A percentile compares a stretch with the other conserved stretches of the same genome.
phyloP scores from a whole-genome alignment of 2,329 filamentous ascomycete genomes.

The Scedosporium boydii region DNA sequence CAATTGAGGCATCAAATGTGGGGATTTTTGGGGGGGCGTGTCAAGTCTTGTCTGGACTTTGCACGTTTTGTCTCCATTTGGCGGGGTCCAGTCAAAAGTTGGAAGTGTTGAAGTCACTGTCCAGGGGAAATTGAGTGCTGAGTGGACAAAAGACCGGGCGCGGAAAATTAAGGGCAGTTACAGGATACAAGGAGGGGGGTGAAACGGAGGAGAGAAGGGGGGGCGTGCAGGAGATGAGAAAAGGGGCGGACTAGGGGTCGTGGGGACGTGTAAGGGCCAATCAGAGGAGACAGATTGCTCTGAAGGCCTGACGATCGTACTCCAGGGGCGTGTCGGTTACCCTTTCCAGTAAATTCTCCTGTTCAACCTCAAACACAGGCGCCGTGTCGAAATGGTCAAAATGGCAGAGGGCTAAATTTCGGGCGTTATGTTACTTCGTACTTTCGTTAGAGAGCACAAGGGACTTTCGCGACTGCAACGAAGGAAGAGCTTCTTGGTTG shows the following conservation, averaged over 20 bases:
- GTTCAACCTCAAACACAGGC: conserved; percentile 7
- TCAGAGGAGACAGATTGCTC: neutral
- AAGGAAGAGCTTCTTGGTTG: no score
- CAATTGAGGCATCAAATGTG: no score
- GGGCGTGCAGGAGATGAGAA: neutral
- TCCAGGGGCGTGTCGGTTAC: conserved; percentile 3
- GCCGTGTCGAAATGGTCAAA: neutral
- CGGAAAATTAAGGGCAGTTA: neutral
- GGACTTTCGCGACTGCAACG: no score
- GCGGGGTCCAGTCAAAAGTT: neutral
- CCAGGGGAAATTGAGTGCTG: neutral
- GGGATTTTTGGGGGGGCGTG: no score
- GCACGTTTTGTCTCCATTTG: neutral
- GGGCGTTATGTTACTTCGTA: neutral
- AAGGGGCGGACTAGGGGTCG: neutral
- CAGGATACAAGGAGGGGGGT: neutral
- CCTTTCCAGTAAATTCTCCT: conserved; percentile 1
- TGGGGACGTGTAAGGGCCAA: neutral
- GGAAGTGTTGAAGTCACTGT: neutral
- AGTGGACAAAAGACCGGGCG: neutral
- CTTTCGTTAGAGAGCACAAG: no score
- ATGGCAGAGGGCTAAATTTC: neutral
- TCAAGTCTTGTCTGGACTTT: neutral
- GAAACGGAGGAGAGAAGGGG: neutral
- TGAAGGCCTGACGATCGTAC: neutral